Conservation (phyloP, 768 basidiomycete genomes). For the Myochromella boudieri region DNA sequence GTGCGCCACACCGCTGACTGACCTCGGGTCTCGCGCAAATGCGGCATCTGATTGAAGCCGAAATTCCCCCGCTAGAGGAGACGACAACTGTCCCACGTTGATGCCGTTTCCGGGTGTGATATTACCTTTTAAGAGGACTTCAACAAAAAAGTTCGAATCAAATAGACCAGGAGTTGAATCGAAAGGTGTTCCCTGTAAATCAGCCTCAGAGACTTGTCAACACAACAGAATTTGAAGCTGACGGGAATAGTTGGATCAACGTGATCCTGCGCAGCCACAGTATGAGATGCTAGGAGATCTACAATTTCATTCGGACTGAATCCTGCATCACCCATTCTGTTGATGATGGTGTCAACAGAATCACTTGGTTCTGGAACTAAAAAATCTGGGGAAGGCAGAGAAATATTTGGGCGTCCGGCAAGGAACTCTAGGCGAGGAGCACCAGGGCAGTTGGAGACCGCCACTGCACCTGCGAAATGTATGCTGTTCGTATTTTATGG, state of each 20-base stretch:
- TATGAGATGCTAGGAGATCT: conserved; percentile 31
- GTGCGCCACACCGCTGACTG: background rate
- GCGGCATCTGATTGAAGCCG: conserved; percentile 28
- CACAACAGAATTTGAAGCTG: conserved; percentile 5
- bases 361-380: conserved; percentile 36
- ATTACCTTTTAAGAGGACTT: conserved; percentile 27
- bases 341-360: conserved; percentile 23
- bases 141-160: conserved; percentile 32
- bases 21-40: conserved; percentile 25
- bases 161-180: conserved; percentile 30
- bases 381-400: conserved; percentile 24
- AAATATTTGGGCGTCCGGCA: conserved; percentile 31
- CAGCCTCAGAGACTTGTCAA: background rate
- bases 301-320: conserved; percentile 32
- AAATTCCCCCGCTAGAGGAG: conserved; percentile 26
- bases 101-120: conserved; percentile 24
- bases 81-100: conserved; percentile 22
- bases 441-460: conserved; percentile 36
- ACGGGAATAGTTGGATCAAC: conserved; percentile 23
- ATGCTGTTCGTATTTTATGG: conserved; percentile 17
- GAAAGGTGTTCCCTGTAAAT: conserved; percentile 23
- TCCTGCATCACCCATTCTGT: conserved; percentile 32
- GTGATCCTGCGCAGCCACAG: conserved; percentile 22
- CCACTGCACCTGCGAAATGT: conserved; percentile 35
- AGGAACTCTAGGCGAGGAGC: conserved; percentile 37